phyloP scores from a whole-genome alignment of 208 protist genomes.

The Sergeia podlipaevii region DNA sequence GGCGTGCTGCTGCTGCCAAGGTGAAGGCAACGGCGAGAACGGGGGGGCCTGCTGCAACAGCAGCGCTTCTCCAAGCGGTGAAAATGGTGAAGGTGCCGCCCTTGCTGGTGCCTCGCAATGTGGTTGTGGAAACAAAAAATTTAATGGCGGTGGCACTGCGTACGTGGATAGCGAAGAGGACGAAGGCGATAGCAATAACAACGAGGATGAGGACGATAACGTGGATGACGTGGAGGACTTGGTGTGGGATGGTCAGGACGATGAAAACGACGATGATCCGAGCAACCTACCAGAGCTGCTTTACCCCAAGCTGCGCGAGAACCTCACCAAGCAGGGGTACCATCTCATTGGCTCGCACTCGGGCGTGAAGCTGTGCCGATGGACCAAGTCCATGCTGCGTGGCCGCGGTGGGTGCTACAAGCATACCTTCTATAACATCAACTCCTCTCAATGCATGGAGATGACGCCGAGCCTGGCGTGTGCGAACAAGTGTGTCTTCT shows the following conservation, averaged over 20 bases:
- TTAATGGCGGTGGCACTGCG: not conserved
- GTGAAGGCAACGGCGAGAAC: constrained; percentile 15
- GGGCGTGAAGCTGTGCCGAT: constrained; percentile 97
- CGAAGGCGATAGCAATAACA: constrained; percentile 11
- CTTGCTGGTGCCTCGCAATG: not conserved
- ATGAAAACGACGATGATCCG: constrained; percentile 24
- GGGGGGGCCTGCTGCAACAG: not conserved
- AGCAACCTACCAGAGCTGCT: constrained; percentile 75
- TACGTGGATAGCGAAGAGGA: constrained; percentile 1
- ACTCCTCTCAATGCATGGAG: constrained; percentile 96
- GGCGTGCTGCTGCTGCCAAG: constrained; percentile 7
- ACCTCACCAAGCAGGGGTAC: constrained; percentile 95
- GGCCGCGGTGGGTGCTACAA: constrained; percentile 97
- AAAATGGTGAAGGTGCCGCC: not conserved
- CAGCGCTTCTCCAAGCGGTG: not conserved
- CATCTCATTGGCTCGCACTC: constrained; percentile 93
- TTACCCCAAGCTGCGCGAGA: constrained; percentile 80
- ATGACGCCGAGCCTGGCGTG: constrained; percentile 95
- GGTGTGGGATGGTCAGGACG: constrained; percentile 40
- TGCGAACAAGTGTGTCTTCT: constrained; percentile 97
- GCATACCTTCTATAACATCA: constrained; percentile 98
- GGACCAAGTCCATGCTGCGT: constrained; percentile 96
- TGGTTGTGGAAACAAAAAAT: too few species aligned
- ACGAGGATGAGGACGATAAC: constrained; percentile 17
- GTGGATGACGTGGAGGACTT: constrained; percentile 74